Base-by-base conservation (phyloP, 2,329 filamentous ascomycete genomes). In the Stylonectria norvegica region DNA sequence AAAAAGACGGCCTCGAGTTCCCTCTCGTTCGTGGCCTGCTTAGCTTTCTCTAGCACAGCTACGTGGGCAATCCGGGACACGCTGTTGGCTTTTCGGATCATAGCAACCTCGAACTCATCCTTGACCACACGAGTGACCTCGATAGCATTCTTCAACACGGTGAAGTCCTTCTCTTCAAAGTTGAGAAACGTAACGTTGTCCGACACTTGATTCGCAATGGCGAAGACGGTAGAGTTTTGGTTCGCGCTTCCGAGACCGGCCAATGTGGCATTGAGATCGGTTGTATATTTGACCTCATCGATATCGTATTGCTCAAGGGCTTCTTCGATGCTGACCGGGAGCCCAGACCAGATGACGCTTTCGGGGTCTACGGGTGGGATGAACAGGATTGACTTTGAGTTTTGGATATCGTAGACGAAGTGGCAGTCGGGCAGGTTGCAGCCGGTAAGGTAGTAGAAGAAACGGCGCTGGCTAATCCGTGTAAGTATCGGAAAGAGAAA, bases 371-470 rank as follows among this genome's bases (percentile, higher is more conserved):
- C 78, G 12, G 89, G 86, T 2, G 93, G 91, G 55, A 98, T 91
- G 69, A 90, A 98, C 34, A 98, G 80, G 3, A 84, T 94, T 28
- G 90, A 78, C 54, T 81, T 80, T 50, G 81, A 76, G 34, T 79
- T 75, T 32, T 77, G 71, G 42, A 95, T 83, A 50, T 95, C 84
- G 71, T 96, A 95, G 41, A 84, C 77, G 45, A 89, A 78, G 61
- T 83, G 83, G 56, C 85, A 85, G 65, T 96, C 89, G 43, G 90
- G 78, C 20, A 94, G 75, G 47, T 82, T 76, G 60, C 73, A 94
- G 54, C 93, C 93, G 17, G 88, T 91, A 31, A 97, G 74, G 67
- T 98, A 98, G 78, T 86, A 96, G 71, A 98, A 98, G 64, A 82
- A 87, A 40, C 93, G 84, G 48, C 90, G 86, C 68, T 96, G 90